Conservation (phyloP, 257 asterid genomes). For the Gentiana dahurica region DNA sequence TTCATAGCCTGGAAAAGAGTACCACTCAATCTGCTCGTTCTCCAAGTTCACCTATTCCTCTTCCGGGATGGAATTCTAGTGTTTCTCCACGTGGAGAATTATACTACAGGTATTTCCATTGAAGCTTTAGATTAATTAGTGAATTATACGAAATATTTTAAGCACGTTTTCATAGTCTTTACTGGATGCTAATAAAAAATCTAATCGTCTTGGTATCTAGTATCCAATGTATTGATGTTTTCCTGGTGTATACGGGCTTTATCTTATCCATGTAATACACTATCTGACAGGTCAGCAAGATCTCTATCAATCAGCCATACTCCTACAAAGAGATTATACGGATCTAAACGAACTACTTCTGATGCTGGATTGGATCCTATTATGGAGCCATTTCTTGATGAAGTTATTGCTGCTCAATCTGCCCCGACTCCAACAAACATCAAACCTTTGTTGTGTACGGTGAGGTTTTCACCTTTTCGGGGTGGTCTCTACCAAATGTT, state of each 20-base stretch:
- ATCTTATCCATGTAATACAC: too few species aligned
- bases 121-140: neutral
- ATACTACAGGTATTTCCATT: conserved; percentile 33
- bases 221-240: too few species aligned
- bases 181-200: too few species aligned
- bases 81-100: conserved; percentile 28
- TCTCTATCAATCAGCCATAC: conserved; percentile 47
- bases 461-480: conserved; percentile 29
- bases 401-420: conserved; percentile 21
- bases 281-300: conserved; percentile 59
- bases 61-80: conserved; percentile 19
- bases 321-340: conserved; percentile 36
- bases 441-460: conserved; percentile 56
- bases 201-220: too few species aligned
- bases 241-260: too few species aligned
- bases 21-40: conserved; percentile 3
- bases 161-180: too few species aligned
- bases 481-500: neutral
- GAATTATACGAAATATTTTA: too few species aligned
- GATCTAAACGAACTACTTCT: conserved; percentile 20
- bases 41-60: conserved; percentile 46
- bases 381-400: conserved; percentile 42
- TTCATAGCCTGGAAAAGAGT: conserved; percentile 9
- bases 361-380: conserved; percentile 25
- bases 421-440: conserved; percentile 33